These are phyloP conservation scores for Kitagawia praeruptora DNA, from an alignment of 129 eudicot species.

Conservation along the genomic window DNA sequence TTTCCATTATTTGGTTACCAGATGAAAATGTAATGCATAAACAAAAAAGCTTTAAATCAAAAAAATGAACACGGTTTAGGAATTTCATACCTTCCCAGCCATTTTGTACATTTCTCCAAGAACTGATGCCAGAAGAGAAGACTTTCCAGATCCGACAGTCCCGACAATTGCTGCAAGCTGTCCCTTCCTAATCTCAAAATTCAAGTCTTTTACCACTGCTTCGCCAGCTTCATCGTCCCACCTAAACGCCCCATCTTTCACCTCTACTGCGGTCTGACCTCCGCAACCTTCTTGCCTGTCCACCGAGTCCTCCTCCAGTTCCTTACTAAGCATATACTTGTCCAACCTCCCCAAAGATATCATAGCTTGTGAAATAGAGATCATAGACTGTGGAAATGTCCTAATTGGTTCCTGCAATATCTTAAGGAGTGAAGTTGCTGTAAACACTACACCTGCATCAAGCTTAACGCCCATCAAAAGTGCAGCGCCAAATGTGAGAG, in stretches of 20 bases:
- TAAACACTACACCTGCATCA: conserved; percentile 72
- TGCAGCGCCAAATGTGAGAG: conserved; percentile 70
- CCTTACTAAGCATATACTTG: conserved; percentile 61
- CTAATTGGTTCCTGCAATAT: conserved; percentile 87
- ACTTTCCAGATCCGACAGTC: conserved; percentile 89
- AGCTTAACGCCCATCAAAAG: conserved; percentile 55
- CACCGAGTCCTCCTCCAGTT: conserved; percentile 52
- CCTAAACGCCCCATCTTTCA: conserved; percentile 55
- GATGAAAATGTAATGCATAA: neutral
- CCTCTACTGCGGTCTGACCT: conserved; percentile 45
- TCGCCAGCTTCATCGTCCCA: conserved; percentile 76
- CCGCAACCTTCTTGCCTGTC: conserved; percentile 59
- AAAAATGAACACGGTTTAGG: neutral
- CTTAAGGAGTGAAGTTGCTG: conserved; percentile 63
- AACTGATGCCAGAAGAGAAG: conserved; percentile 36
- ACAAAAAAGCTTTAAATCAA: neutral
- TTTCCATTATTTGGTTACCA: neutral
- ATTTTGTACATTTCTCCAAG: conserved; percentile 12
- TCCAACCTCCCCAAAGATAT: conserved; percentile 77
- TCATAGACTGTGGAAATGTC: conserved; percentile 87
- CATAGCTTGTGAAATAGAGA: conserved; percentile 77
- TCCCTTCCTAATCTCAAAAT: conserved; percentile 62
- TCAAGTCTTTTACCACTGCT: conserved; percentile 39
- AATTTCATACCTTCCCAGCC: conserved; percentile 20
- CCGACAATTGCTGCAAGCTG: conserved; percentile 88